Percentiles rank a stretch among this genome's conserved stretches.
Evolutionary conservation across 2,329 filamentous ascomycete genomes (phyloP).

Genomic region (Huntiella savannae): DNA sequence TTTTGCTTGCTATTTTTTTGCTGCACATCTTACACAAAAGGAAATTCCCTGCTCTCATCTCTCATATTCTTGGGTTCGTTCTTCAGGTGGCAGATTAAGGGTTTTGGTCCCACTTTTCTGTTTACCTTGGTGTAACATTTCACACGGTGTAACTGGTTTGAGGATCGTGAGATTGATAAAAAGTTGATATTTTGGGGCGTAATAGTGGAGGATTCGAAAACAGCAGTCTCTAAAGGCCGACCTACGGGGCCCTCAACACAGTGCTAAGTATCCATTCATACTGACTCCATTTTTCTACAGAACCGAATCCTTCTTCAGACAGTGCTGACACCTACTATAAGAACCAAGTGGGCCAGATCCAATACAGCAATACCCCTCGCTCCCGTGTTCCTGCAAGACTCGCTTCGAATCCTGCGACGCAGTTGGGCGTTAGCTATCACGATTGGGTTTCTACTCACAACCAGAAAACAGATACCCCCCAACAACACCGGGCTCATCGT

Average conservation of each 20-base stretch:
- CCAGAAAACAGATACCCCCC: no score
- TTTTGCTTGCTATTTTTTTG: not conserved
- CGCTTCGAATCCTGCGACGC: not conserved
- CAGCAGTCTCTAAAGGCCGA: no score
- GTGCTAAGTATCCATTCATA: no score
- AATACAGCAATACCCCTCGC: not conserved
- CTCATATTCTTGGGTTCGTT: not conserved
- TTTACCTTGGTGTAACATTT: slow-evolving; percentile 1
- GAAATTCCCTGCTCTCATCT: slow-evolving; percentile 1
- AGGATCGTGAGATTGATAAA: no score
- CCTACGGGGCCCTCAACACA: no score
- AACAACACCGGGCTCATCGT: not conserved
- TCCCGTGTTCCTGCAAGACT: not conserved
- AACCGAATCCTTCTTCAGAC: not conserved
- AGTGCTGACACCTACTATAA: no score
- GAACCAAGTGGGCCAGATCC: not conserved
- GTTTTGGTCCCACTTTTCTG: slow-evolving; percentile 1
- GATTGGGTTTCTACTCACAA: no score
- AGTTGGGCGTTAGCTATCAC: no score
- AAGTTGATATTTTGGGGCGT: no score
- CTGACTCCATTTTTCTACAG: not conserved
- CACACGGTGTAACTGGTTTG: not conserved
- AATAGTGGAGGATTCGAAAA: no score
- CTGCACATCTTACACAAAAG: not conserved
- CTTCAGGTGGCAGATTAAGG: not conserved